Conservation (phyloP, 495 filamentous ascomycete genomes). For the Penicillium nucicola region DNA sequence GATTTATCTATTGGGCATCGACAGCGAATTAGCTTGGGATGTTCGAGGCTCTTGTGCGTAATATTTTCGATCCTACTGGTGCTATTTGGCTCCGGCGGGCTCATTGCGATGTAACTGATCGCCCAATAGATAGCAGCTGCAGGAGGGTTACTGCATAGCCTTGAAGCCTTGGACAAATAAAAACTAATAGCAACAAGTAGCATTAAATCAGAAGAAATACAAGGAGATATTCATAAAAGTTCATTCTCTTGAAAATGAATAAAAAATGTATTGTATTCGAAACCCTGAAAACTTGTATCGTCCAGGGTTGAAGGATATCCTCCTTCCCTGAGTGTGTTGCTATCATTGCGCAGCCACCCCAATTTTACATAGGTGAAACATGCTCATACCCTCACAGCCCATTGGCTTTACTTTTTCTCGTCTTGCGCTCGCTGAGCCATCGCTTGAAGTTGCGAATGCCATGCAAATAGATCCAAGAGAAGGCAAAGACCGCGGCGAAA, state of each 20-base stretch:
- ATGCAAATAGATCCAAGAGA: conserved; percentile 54
- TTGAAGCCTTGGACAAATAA: neutral
- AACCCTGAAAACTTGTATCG: too few relatives aligned
- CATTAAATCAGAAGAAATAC: too few relatives aligned
- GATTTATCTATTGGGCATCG: neutral
- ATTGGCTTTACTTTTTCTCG: conserved; percentile 22
- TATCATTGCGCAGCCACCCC: neutral
- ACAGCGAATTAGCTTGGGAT: too few relatives aligned
- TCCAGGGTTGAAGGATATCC: too few relatives aligned
- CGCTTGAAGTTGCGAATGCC: conserved; percentile 40
- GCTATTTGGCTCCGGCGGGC: neutral
- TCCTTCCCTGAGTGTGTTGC: too few relatives aligned
- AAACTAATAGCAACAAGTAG: too few relatives aligned
- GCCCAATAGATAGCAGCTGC: neutral
- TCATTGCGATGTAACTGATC: conserved; percentile 1
- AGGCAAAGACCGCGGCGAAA: conserved; percentile 46
- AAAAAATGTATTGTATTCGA: too few relatives aligned
- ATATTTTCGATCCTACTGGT: neutral
- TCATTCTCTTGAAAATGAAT: neutral
- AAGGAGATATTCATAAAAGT: neutral
- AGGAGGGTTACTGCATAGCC: neutral
- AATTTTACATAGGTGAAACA: too few relatives aligned
- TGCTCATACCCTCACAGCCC: neutral
- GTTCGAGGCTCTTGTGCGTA: neutral
- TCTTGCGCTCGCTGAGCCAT: conserved; percentile 40